A percentile compares a stretch with the other conserved stretches of the same genome.
These are phyloP conservation scores for Candida easanensis DNA, from an alignment of 805 yeast genomes.

Conservation along the genomic window DNA sequence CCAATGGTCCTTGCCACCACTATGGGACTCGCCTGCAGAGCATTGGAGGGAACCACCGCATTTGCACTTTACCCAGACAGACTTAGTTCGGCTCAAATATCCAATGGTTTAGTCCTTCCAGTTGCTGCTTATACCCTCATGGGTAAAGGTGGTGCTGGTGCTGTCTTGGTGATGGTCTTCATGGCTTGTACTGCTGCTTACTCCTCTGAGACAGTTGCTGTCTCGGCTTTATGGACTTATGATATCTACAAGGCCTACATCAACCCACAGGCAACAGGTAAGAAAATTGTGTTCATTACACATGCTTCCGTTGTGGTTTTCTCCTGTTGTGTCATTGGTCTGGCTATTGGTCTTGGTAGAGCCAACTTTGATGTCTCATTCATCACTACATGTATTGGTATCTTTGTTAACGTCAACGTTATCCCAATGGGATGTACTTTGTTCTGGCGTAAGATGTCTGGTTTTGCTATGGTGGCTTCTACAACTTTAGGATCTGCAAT, in stretches of 20 bases:
- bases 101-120: background rate
- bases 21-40: background rate
- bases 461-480: background rate
- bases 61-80: background rate
- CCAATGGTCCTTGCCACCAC: background rate
- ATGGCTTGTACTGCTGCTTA: slow-evolving; percentile 1
- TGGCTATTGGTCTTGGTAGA: slow-evolving; percentile 1
- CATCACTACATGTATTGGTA: background rate
- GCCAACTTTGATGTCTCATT: background rate
- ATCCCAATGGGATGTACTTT: background rate
- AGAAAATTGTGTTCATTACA: background rate
- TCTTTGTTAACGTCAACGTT: background rate
- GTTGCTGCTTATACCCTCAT: background rate
- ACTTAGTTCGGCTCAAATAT: background rate
- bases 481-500: background rate
- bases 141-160: background rate
- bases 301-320: background rate
- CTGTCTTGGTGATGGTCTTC: background rate
- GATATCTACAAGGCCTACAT: slow-evolving; percentile 1
- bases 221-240: background rate
- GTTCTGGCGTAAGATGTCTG: background rate
- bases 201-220: background rate
- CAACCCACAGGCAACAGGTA: background rate
- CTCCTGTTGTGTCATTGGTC: background rate
- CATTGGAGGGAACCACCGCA: background rate